Conservation (phyloP, 345 rosid genomes). For the Linum trigynum region DNA sequence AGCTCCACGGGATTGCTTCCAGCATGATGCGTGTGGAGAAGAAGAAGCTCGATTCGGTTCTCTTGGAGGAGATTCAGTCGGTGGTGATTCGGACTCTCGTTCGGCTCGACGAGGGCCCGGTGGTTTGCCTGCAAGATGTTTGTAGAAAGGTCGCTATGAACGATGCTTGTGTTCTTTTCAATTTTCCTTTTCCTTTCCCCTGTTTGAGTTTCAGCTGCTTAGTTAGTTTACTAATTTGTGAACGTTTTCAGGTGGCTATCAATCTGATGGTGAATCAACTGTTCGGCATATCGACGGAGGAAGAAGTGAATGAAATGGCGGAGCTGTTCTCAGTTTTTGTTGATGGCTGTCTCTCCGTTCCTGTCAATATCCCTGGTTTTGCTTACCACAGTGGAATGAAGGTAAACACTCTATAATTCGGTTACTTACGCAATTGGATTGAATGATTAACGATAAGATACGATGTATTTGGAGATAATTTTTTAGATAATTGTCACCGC, state of each 20-base stretch:
- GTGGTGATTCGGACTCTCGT: conserved; percentile 43
- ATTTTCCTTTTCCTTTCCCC: not conserved
- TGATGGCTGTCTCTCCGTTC: conserved; percentile 84
- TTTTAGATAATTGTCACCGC: no score
- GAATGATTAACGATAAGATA: no score
- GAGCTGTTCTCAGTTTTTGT: conserved; percentile 64
- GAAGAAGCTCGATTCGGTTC: conserved; percentile 44
- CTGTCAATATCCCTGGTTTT: conserved; percentile 64
- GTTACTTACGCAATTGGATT: no score
- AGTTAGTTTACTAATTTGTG: not conserved
- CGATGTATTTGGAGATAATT: no score
- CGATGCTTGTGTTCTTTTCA: not conserved
- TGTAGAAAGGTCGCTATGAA: conserved; percentile 62
- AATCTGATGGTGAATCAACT: conserved; percentile 80
- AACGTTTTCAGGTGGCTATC: conserved; percentile 72
- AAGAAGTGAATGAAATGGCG: conserved; percentile 71
- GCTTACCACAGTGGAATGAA: conserved; percentile 71
- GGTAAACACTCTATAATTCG: conserved; percentile 18
- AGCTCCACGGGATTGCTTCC: conserved; percentile 70
- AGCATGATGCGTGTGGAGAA: conserved; percentile 67
- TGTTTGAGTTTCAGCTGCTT: not conserved
- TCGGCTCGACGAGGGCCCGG: conserved; percentile 34
- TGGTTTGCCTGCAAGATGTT: conserved; percentile 60
- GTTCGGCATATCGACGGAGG: conserved; percentile 48
- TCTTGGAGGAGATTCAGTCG: conserved; percentile 48